Base-by-base conservation (phyloP, 2,329 filamentous ascomycete species). In the Xylariaceae sp. region DNA sequence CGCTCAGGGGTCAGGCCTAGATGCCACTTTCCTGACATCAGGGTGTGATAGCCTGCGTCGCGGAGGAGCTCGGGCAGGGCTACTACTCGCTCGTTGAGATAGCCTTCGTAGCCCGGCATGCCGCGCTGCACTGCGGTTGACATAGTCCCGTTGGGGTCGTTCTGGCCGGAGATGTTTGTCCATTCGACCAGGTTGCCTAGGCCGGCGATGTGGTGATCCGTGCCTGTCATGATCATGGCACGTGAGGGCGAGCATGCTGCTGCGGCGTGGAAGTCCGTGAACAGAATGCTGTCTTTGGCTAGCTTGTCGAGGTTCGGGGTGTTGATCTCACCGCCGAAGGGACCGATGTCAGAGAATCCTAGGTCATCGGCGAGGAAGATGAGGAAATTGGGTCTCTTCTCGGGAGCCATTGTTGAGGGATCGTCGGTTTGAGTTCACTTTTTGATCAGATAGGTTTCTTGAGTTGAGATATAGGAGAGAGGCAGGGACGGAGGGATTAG, bases 171-270 rank as follows among this genome's bases (percentile, higher is more conserved):
- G 42, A 68, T 60, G 49, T 69, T 69, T 22, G 65, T 67, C 66
- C 79, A 83, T 68, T 83, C 79, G 58, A 79, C 75, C 51, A 85
- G 66, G 54, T 83, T 81, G 1, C 81, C 82, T 2, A 85, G 71
- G 1, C 83, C 78, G 9, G 77, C 77, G 52, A 80, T 80, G 63
- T 80, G 81, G 61, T 84, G 76, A 61, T 84, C 81, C 0, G 82
- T 85, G 3, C 82, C 82, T 0, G 81, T 84, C 75, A 86, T 80
- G 60, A 86, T 76, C 83, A 86, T 86, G 16, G 82, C 80, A 36
- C 83, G 73, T 2, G 81, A 83, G 1, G 84, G 84, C 47, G 81
- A 85, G 68, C 82, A 86, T 47, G 83, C 83, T 2, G 82, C 79
- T 0, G 84, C 83, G 1, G 82, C 79, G 62, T 86, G 83, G 66